Evolutionary conservation across 768 basidiomycete genomes (phyloP).

Genomic region (Naganishia vaughanmartiniae): DNA sequence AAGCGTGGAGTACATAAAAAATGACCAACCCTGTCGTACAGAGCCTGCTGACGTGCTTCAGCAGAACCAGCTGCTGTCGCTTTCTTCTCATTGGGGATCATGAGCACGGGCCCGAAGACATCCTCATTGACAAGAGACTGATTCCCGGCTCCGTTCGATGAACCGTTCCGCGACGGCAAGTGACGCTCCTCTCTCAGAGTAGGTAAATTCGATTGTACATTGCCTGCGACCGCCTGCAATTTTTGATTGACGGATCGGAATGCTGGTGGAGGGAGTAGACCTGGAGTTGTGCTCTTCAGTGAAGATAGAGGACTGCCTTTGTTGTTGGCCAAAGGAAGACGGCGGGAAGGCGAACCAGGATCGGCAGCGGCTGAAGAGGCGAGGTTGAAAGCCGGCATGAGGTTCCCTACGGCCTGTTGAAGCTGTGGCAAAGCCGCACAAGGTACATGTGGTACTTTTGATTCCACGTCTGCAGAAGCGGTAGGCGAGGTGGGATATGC

Average conservation of each 20-base stretch:
- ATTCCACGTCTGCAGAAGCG: not conserved
- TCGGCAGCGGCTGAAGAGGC: not conserved
- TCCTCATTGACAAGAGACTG: conserved; percentile 18
- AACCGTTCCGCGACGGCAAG: not conserved
- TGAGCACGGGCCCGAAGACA: conserved; percentile 35
- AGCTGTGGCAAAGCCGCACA: conserved; percentile 21
- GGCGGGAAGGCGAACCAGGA: conserved; percentile 3
- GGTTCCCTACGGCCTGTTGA: conserved; percentile 13
- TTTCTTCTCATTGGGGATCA: conserved; percentile 29
- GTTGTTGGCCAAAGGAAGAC: not conserved
- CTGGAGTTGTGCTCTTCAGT: not conserved
- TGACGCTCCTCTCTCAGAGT: not conserved
- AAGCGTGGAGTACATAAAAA: not conserved
- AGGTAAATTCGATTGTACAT: not conserved
- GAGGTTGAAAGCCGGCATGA: conserved; percentile 24
- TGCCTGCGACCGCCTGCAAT: conserved; percentile 9
- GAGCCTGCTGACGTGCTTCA: conserved; percentile 44
- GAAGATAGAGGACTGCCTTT: not conserved
- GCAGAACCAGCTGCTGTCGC: conserved; percentile 31
- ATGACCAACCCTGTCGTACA: conserved; percentile 49
- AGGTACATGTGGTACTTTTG: conserved; percentile 26
- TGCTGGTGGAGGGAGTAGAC: conserved; percentile 18
- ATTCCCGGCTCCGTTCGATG: not conserved
- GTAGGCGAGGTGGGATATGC: conserved; percentile 1
- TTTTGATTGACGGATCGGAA: conserved; percentile 11